Base-by-base conservation (phyloP, 1,139 yeast genomes). In the Magnusiomyces ingens region DNA sequence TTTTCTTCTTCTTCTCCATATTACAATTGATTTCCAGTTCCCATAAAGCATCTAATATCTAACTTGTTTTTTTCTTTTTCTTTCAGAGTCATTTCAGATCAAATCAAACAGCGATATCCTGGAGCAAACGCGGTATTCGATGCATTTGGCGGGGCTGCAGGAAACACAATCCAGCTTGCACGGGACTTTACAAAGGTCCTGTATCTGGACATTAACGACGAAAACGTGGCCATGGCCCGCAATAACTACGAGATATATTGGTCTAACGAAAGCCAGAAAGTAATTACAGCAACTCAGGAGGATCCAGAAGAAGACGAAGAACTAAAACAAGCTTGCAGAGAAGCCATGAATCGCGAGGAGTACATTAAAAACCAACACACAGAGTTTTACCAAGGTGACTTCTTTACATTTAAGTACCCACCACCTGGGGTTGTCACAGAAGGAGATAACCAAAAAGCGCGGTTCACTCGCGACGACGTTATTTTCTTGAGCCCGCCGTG, bases 141-240 rank as follows among this genome's bases (percentile, higher is more conserved):
- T 65, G 78, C 89, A 3, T 91, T 91, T 64, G 86, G 96, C 60
- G 99, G 99, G 0, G 98, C 95, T 1, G 99, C 97, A 0, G 99
- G 99, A 0, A 93, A 93, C 65, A 74, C 90, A 0, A 87, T 90
- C 44, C 96, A 89, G 62, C 83, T 93, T 68, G 91, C 93, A 1
- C 67, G 73, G 48, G 64, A 65, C 17, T 85, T 85, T 61, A 76
- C 77, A 37, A 53, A 45, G 58, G 58, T 55, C n/a, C 6, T 47
- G 13, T 47, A 47, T 15, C 19, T 21, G 13, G 49, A 47, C 21
- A 37, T 47, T n/a, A 32, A 22, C 21, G 21, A 6, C 19, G 44
- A 47, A 21, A 47, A 47, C 21, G 19, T 47, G 43, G 36, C 15
- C 4, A 21, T 47, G 36, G 43, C 49, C 3, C 37, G 21, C 13